phyloP scores from a whole-genome alignment of 2,329 filamentous ascomycete species.

The Incumbomyces lentus region DNA sequence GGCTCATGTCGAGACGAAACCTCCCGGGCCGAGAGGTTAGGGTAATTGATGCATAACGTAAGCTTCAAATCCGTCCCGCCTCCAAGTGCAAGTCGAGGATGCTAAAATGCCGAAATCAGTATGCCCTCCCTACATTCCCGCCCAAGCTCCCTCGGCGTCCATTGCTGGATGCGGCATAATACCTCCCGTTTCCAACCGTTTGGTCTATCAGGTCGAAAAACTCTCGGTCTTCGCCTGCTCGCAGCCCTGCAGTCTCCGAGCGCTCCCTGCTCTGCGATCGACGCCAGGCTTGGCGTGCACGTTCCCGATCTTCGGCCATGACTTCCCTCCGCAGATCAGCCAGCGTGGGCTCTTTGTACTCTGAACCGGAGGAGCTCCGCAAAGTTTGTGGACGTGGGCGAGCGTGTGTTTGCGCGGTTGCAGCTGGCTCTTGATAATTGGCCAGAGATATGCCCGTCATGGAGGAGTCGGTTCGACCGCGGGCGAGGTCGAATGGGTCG shows the following conservation, averaged over 20 bases:
- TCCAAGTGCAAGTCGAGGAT: too few relatives aligned
- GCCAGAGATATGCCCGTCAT: conserved; percentile 4
- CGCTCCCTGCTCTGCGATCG: not conserved
- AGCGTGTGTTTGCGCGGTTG: not conserved
- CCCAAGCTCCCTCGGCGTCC: not conserved
- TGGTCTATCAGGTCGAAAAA: conserved; percentile 1
- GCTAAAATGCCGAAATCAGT: too few relatives aligned
- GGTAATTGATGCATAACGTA: too few relatives aligned
- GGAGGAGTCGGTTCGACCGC: not conserved
- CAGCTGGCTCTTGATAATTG: not conserved
- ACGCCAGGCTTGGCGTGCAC: not conserved
- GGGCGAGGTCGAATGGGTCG: conserved; percentile 4
- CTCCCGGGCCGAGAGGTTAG: too few relatives aligned
- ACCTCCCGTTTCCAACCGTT: not conserved
- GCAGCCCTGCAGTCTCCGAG: not conserved
- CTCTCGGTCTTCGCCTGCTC: not conserved
- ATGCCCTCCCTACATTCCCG: too few relatives aligned
- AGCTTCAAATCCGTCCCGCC: too few relatives aligned
- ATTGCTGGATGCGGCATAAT: not conserved
- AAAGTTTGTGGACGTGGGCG: not conserved
- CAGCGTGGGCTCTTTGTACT: not conserved
- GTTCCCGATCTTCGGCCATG: not conserved
- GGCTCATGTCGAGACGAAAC: too few relatives aligned
- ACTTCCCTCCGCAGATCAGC: conserved; percentile 1
- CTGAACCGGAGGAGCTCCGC: not conserved